Evolutionary conservation across 2,329 filamentous ascomycete species (phyloP).

Genomic region (Furcasterigmium furcatum): DNA sequence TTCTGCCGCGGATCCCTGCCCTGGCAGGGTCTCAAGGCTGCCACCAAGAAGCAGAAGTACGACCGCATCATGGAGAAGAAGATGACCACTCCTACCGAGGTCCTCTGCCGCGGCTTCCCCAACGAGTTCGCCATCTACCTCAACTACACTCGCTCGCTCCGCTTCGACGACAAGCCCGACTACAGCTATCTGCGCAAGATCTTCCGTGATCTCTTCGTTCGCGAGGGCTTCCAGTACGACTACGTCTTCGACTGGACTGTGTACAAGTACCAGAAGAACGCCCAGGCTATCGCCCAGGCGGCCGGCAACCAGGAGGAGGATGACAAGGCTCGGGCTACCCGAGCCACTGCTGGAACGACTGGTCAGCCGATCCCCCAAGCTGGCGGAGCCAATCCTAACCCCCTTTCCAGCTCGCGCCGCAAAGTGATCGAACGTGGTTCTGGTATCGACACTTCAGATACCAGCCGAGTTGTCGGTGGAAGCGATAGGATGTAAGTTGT

Average conservation of each 20-base stretch:
- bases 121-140: slow-evolving; percentile 99
- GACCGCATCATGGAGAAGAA: slow-evolving; percentile 99
- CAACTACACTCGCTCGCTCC: slow-evolving; percentile 97
- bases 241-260: slow-evolving; percentile 99
- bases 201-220: slow-evolving; percentile 98
- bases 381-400: slow-evolving; percentile 66
- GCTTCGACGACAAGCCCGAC: slow-evolving; percentile 99
- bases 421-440: slow-evolving; percentile 74
- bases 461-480: slow-evolving; percentile 72
- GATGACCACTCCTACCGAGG: slow-evolving; percentile 99
- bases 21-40: slow-evolving; percentile 98
- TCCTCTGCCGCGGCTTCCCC: slow-evolving; percentile 97
- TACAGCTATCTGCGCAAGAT: slow-evolving; percentile 99
- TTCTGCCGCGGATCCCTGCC: slow-evolving; percentile 98
- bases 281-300: slow-evolving; percentile 86
- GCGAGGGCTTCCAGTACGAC: slow-evolving; percentile 99
- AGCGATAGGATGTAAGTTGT: slow-evolving; percentile 97
- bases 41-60: slow-evolving; percentile 99
- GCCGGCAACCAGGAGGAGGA: slow-evolving; percentile 70
- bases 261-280: slow-evolving; percentile 99
- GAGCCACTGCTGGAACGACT: slow-evolving; percentile 62
- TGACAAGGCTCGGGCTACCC: slow-evolving; percentile 70
- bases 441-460: slow-evolving; percentile 60
- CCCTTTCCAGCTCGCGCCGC: slow-evolving; percentile 74
- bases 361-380: slow-evolving; percentile 56